phyloP scores from a whole-genome alignment of 169 alveolate species.

The Neospora caninum region DNA sequence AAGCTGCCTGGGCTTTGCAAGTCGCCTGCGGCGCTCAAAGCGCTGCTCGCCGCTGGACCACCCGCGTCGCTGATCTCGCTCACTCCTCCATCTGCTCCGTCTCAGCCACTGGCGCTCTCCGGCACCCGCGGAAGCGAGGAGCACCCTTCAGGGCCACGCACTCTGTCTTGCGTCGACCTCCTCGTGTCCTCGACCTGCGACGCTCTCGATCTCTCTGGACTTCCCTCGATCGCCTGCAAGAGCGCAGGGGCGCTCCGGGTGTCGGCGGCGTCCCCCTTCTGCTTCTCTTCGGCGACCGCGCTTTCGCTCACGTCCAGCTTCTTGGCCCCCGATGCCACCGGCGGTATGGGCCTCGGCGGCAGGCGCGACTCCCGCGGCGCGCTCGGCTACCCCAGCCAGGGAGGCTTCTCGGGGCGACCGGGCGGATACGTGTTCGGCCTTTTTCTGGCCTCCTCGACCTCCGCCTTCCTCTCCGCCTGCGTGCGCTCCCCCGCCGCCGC shows the following conservation, averaged over 20 bases:
- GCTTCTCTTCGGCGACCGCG: background rate
- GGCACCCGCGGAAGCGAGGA: background rate
- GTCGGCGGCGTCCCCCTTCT: background rate
- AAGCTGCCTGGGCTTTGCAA: background rate
- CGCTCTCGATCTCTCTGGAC: background rate
- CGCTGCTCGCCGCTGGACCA: background rate
- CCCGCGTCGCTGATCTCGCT: background rate
- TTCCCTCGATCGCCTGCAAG: background rate
- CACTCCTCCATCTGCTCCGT: background rate
- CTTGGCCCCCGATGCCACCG: background rate
- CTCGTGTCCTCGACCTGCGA: background rate
- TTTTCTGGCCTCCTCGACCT: background rate
- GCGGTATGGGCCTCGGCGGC: background rate
- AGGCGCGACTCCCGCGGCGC: background rate
- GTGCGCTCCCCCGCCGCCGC: background rate
- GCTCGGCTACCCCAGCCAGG: background rate
- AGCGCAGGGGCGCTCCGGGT: background rate
- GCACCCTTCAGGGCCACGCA: background rate
- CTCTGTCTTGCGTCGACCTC: background rate
- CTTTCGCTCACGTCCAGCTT: background rate
- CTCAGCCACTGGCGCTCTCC: background rate
- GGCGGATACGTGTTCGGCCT: background rate
- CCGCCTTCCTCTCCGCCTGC: conserved; percentile 8
- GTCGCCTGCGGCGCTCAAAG: background rate
- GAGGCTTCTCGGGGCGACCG: background rate